Percentiles rank a stretch among this genome's conserved stretches.
Conservation (phyloP, 805 yeast genomes). For the Zygotorulaspora chibaensis region DNA sequence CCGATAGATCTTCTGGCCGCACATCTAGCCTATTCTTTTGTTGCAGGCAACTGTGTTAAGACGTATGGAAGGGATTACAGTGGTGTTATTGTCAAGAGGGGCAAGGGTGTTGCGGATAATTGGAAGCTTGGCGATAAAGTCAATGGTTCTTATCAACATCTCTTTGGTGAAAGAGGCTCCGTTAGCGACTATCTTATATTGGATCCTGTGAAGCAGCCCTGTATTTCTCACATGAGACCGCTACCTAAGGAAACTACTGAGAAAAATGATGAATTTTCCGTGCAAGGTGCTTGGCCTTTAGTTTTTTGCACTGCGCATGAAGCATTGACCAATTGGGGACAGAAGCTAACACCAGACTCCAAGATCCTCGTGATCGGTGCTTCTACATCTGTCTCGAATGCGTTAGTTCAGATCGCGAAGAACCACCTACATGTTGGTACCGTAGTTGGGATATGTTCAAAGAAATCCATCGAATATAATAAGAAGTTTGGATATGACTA, state of each 20-base stretch:
- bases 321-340: constrained; percentile 33
- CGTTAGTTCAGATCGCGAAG: constrained; percentile 54
- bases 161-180: constrained; percentile 38
- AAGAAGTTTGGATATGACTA: constrained; percentile 52
- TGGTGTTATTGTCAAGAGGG: constrained; percentile 29
- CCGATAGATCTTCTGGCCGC: constrained; percentile 29
- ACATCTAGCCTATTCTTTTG: constrained; percentile 10
- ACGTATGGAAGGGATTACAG: constrained; percentile 29
- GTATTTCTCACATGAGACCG: constrained; percentile 34
- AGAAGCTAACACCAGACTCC: constrained; percentile 40
- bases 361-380: constrained; percentile 68
- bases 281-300: constrained; percentile 54
- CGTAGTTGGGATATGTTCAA: constrained; percentile 56
- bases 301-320: constrained; percentile 59
- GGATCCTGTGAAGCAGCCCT: constrained; percentile 31
- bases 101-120: constrained; percentile 20
- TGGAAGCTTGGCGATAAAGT: constrained; percentile 30
- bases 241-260: constrained; percentile 4
- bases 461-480: constrained; percentile 43
- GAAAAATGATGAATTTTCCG: constrained; percentile 29
- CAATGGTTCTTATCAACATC: constrained; percentile 23
- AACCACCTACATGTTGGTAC: constrained; percentile 42
- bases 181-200: constrained; percentile 44
- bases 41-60: constrained; percentile 14
- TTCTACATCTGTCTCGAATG: constrained; percentile 63